These are phyloP conservation scores for Auriscalpium vulgare DNA, from an alignment of 768 basidiomycete species.

Conservation along the genomic window DNA sequence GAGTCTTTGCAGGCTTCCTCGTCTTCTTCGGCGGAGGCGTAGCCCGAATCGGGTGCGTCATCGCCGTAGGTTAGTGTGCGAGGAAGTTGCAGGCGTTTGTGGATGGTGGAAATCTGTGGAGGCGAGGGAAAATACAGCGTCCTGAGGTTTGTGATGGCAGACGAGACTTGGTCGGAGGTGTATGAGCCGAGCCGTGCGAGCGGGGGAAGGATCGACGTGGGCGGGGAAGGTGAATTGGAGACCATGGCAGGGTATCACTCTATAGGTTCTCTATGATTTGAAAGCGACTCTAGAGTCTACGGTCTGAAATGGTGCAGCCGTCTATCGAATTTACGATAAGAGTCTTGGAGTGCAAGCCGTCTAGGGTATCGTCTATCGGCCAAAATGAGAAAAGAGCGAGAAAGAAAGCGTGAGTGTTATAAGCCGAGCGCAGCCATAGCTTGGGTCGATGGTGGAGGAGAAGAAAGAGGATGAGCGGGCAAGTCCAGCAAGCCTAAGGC, in stretches of 20 bases:
- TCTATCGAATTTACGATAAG: constrained; percentile 3
- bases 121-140: constrained; percentile 44
- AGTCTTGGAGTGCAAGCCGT: constrained; percentile 7
- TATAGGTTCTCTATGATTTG: constrained; percentile 8
- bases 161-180: constrained; percentile 29
- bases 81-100: constrained; percentile 9
- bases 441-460: neutral
- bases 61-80: constrained; percentile 30
- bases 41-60: constrained; percentile 63
- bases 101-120: constrained; percentile 20
- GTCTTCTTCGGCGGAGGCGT: constrained; percentile 49
- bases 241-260: constrained; percentile 3
- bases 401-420: constrained; percentile 23
- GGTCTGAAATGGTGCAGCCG: constrained; percentile 2
- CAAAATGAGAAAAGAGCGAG: constrained; percentile 17
- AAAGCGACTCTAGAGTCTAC: neutral
- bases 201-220: constrained; percentile 49
- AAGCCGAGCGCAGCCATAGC: neutral
- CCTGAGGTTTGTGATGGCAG: constrained; percentile 37
- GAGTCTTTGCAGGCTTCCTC: constrained; percentile 17
- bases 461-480: neutral
- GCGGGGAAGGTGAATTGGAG: constrained; percentile 21
- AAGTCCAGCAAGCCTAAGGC: too few species aligned
- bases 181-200: constrained; percentile 35
- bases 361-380: constrained; percentile 23